These are phyloP conservation scores for Fragilariopsis cylindrus DNA, from an alignment of 108 stramenopile species.

Conservation along the genomic window DNA sequence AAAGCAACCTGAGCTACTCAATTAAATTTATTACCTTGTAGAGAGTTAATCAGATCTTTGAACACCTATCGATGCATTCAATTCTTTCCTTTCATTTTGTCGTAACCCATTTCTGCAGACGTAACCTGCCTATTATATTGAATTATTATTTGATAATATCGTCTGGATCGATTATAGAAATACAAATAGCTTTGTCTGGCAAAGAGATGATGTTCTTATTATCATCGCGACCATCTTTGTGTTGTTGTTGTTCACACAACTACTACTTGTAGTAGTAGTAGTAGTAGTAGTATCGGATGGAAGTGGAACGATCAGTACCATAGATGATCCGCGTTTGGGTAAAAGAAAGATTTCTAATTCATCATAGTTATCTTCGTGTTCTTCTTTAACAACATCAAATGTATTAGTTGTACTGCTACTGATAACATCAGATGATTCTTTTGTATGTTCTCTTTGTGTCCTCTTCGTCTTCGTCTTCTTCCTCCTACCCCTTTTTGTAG, in stretches of 20 bases:
- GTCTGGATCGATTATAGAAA: not conserved
- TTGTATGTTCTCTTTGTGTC: not conserved
- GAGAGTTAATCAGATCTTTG: too few species aligned
- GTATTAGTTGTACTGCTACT: not conserved
- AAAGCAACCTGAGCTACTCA: too few species aligned
- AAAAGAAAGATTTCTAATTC: slow-evolving; percentile 9
- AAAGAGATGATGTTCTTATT: not conserved
- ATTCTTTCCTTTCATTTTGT: too few species aligned
- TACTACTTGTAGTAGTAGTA: too few species aligned
- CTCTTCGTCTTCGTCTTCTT: slow-evolving; percentile 6
- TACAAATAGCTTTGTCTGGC: slow-evolving; percentile 3
- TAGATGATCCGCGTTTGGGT: slow-evolving; percentile 28
- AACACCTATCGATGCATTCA: too few species aligned
- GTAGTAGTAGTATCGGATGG: too few species aligned
- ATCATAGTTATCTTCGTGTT: not conserved
- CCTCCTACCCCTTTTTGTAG: not conserved
- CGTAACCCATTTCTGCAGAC: too few species aligned
- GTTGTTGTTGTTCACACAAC: not conserved
- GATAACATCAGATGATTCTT: not conserved
- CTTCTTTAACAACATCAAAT: not conserved
- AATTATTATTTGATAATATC: not conserved
- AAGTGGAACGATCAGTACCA: slow-evolving; percentile 16
- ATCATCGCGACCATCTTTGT: not conserved
- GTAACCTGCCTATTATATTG: not conserved
- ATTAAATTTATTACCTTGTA: too few species aligned